phyloP scores from a whole-genome alignment of 805 yeast species.

The Yarrowia porcina region DNA sequence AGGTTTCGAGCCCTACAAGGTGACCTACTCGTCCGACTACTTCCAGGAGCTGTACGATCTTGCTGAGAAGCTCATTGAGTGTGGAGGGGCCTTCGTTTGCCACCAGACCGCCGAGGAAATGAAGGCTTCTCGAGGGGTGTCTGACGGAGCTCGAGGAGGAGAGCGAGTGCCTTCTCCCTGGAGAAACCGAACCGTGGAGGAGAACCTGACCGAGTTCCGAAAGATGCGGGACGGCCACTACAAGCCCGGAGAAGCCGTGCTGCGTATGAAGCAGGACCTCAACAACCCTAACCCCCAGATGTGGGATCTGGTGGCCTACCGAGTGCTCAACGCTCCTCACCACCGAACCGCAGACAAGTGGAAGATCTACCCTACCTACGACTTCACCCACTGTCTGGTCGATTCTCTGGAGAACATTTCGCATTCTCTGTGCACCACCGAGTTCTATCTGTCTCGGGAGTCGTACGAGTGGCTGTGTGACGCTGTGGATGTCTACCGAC shows the following conservation, averaged over 20 bases:
- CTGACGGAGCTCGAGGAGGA: slow-evolving; percentile 92
- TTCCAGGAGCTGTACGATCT: slow-evolving; percentile 83
- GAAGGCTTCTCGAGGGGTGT: slow-evolving; percentile 83
- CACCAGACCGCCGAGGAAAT: slow-evolving; percentile 92
- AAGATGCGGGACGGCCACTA: slow-evolving; percentile 88
- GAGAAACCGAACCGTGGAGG: slow-evolving; percentile 67
- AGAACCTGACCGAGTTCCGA: slow-evolving; percentile 75
- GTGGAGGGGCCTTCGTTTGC: slow-evolving; percentile 83
- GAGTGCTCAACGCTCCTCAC: slow-evolving; percentile 88
- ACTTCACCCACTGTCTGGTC: slow-evolving; percentile 97
- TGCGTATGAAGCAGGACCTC: slow-evolving; percentile 96
- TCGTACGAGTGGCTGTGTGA: slow-evolving; percentile 99
- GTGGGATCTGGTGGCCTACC: slow-evolving; percentile 99
- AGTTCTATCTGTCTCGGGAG: slow-evolving; percentile 86
- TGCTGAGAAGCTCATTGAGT: slow-evolving; percentile 74
- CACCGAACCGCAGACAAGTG: slow-evolving; percentile 96
- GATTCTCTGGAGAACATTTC: slow-evolving; percentile 96
- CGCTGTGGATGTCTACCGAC: slow-evolving; percentile 89
- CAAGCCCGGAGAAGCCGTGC: slow-evolving; percentile 85
- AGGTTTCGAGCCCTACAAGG: slow-evolving; percentile 90
- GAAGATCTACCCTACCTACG: slow-evolving; percentile 98
- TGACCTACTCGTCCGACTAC: slow-evolving; percentile 94
- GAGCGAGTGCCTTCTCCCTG: slow-evolving; percentile 80
- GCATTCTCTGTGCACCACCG: slow-evolving; percentile 95
- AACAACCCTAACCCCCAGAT: slow-evolving; percentile 92